Conservation (phyloP, 2,329 filamentous ascomycete species). For the Metarhizium guizhouense region DNA sequence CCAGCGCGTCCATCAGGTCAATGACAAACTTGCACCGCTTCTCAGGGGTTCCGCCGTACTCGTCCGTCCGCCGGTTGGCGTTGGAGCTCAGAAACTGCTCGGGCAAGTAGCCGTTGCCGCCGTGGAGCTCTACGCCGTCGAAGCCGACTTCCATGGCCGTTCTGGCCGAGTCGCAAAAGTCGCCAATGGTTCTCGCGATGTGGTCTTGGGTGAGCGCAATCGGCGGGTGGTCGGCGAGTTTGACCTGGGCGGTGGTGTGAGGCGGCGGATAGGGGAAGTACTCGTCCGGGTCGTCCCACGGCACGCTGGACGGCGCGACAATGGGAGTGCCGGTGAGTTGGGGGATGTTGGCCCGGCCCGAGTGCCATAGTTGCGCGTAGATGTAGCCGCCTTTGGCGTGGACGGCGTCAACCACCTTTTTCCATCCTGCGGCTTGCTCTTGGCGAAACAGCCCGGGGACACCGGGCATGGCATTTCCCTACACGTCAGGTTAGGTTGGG, state of each 20-base stretch:
- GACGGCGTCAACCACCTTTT: slow-evolving; percentile 48
- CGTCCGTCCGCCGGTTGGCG: slow-evolving; percentile 26
- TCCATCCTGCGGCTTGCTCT: slow-evolving; percentile 49
- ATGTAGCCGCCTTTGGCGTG: slow-evolving; percentile 52
- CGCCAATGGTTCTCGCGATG: slow-evolving; percentile 22
- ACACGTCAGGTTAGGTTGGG: not conserved
- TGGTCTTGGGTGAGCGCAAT: slow-evolving; percentile 31
- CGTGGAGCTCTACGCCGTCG: slow-evolving; percentile 32
- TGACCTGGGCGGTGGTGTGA: slow-evolving; percentile 28
- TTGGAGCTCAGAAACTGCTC: slow-evolving; percentile 30
- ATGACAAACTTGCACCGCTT: slow-evolving; percentile 40
- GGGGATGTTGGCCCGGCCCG: slow-evolving; percentile 29
- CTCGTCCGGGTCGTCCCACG: slow-evolving; percentile 35
- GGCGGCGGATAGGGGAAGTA: slow-evolving; percentile 26
- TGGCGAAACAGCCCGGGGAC: slow-evolving; percentile 49
- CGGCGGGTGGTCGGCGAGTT: slow-evolving; percentile 21
- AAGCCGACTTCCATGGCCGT: slow-evolving; percentile 46
- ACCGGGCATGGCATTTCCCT: slow-evolving; percentile 29
- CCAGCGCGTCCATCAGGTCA: slow-evolving; percentile 40
- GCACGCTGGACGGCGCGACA: slow-evolving; percentile 30
- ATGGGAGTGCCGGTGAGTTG: slow-evolving; percentile 27
- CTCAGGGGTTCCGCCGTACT: slow-evolving; percentile 24
- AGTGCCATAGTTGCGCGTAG: slow-evolving; percentile 50
- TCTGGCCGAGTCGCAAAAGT: slow-evolving; percentile 22
- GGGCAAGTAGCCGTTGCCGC: slow-evolving; percentile 29